phyloP scores from a whole-genome alignment of 768 basidiomycete species.

The Mycena galopus region DNA sequence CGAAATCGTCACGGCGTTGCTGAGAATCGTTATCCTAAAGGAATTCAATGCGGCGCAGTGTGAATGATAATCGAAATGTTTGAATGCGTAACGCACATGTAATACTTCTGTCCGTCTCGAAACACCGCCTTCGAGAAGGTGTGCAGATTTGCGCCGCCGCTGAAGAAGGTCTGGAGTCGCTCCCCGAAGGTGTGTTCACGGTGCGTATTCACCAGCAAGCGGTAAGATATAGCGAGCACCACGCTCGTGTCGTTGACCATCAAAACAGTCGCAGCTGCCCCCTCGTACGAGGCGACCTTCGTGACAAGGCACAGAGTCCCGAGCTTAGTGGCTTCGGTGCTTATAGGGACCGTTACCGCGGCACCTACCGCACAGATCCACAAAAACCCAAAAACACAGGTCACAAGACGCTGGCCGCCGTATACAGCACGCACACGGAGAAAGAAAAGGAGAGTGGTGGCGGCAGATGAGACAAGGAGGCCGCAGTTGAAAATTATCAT shows the following conservation, averaged over 20 bases:
- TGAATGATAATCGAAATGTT: too few relatives aligned
- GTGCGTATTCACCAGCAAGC: not conserved
- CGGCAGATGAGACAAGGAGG: not conserved
- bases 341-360: not conserved
- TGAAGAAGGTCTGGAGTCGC: not conserved
- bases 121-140: not conserved
- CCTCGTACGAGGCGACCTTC: not conserved
- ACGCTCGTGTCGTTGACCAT: not conserved
- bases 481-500: not conserved
- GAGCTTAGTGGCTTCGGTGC: not conserved
- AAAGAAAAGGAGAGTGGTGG: not conserved
- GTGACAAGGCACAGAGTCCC: not conserved
- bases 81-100: not conserved
- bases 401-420: not conserved
- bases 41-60: not conserved
- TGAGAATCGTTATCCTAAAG: not conserved
- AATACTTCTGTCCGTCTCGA: slow-evolving; percentile 1
- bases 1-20: not conserved
- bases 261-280: not conserved
- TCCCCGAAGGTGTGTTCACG: not conserved
- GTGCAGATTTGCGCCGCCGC: not conserved
- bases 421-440: not conserved
- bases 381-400: not conserved
- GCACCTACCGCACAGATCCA: not conserved
- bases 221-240: not conserved